Percentiles rank a stretch among this genome's conserved stretches.
Evolutionary conservation across 495 filamentous ascomycete genomes (phyloP).

Genomic region (Tuber aestivum): DNA sequence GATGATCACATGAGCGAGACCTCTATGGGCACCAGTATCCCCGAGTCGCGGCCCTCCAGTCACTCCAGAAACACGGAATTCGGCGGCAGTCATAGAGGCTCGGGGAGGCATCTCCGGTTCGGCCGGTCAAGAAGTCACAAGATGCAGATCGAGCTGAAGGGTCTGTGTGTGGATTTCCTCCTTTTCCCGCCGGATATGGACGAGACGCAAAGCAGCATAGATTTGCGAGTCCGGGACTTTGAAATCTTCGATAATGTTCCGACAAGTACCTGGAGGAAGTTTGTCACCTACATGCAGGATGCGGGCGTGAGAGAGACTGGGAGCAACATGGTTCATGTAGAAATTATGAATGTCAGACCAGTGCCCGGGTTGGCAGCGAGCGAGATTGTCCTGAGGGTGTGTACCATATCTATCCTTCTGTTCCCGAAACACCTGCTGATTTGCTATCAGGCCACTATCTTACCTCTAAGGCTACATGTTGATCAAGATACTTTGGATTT

Average conservation of each 20-base stretch:
- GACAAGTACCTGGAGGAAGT: conserved; percentile 97
- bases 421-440: conserved; percentile 25
- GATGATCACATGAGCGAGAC: conserved; percentile 85
- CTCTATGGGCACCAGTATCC: conserved; percentile 67
- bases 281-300: conserved; percentile 87
- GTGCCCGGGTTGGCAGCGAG: conserved; percentile 76
- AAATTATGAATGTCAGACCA: conserved; percentile 80
- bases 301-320: conserved; percentile 75
- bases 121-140: conserved; percentile 86
- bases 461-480: conserved; percentile 87
- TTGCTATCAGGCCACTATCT: conserved; percentile 57
- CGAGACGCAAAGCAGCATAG: conserved; percentile 79
- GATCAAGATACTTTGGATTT: conserved; percentile 98
- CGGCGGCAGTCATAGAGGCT: conserved; percentile 46
- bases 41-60: conserved; percentile 43
- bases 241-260: conserved; percentile 92
- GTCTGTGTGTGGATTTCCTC: conserved; percentile 75
- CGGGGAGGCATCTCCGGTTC: conserved; percentile 61
- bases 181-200: conserved; percentile 70
- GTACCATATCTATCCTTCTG: conserved; percentile 20
- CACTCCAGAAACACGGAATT: conserved; percentile 45
- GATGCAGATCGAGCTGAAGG: conserved; percentile 87
- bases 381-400: conserved; percentile 77
- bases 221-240: conserved; percentile 71
- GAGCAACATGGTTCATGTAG: conserved; percentile 81